Evolutionary conservation across 2,329 filamentous ascomycete genomes (phyloP).

Genomic region (Rhinocladiella similis): DNA sequence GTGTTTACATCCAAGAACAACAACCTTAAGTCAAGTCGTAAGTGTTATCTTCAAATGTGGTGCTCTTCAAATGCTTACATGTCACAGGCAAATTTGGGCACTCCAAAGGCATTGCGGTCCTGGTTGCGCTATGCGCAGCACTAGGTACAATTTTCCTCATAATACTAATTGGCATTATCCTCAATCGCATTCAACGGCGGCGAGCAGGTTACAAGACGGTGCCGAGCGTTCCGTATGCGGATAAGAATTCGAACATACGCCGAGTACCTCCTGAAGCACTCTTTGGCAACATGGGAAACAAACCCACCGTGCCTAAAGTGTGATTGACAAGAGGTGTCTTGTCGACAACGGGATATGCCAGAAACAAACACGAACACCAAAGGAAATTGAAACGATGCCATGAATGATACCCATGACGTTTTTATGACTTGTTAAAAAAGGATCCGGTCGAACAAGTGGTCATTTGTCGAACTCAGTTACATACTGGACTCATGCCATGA

Average conservation of each 20-base stretch:
- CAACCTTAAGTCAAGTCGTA: conserved; percentile 68
- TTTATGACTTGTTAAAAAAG: background rate
- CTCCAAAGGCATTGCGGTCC: conserved; percentile 47
- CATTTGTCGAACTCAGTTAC: background rate
- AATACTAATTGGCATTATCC: conserved; percentile 47
- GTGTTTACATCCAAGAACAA: conserved; percentile 81
- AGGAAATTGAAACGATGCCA: conserved; percentile 20
- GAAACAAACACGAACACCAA: background rate
- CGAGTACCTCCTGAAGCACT: conserved; percentile 49
- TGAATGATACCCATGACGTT: conserved; percentile 22
- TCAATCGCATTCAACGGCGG: conserved; percentile 49
- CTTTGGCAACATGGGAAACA: conserved; percentile 32
- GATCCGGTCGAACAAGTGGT: background rate
- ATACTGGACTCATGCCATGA: background rate
- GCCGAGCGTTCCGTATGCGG: conserved; percentile 45
- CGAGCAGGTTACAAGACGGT: conserved; percentile 48
- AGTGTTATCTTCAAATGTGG: conserved; percentile 37
- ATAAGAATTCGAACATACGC: conserved; percentile 47
- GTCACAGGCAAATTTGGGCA: conserved; percentile 36
- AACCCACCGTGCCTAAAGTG: conserved; percentile 19
- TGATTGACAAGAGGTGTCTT: conserved; percentile 3
- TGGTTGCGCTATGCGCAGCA: conserved; percentile 49
- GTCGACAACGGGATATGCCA: background rate
- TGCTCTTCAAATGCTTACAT: conserved; percentile 2
- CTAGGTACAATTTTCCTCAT: conserved; percentile 51